These are phyloP conservation scores for Phalaenopsis equestris DNA, from an alignment of 106 monocot species.

Conservation along the genomic window DNA sequence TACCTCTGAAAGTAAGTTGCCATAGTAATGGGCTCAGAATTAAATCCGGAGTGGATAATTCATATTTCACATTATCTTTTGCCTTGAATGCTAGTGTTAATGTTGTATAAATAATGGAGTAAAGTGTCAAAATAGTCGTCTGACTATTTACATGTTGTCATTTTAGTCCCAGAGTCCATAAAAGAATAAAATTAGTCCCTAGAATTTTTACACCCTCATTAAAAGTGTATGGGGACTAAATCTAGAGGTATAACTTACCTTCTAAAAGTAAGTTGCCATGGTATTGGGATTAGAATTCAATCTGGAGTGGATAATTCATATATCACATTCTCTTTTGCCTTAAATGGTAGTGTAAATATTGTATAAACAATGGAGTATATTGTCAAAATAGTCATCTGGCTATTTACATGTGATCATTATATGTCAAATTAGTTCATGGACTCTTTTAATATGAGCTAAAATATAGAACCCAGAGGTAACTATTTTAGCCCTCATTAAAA, in stretches of 20 bases:
- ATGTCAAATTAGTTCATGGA: too few species aligned
- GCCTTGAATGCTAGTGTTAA: neutral
- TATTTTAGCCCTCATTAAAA: too few species aligned
- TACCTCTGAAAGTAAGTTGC: neutral
- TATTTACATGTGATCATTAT: too few species aligned
- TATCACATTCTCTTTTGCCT: neutral
- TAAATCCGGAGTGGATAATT: neutral
- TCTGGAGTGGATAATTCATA: neutral
- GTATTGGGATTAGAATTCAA: neutral
- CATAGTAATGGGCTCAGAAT: neutral
- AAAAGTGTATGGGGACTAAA: too few species aligned
- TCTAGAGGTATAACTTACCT: slow-evolving; percentile 43
- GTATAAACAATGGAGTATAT: neutral
- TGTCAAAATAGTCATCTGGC: too few species aligned
- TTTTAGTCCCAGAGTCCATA: too few species aligned
- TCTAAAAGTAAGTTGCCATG: neutral
- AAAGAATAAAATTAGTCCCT: too few species aligned
- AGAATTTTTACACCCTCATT: too few species aligned
- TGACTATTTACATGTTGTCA: too few species aligned
- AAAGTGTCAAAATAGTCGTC: too few species aligned
- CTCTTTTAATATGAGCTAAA: too few species aligned
- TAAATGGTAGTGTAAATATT: neutral
- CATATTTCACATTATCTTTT: neutral
- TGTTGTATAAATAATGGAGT: neutral
- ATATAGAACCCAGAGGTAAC: too few species aligned